phyloP scores from a whole-genome alignment of 108 stramenopile species.

The Nitzschia sp. region DNA sequence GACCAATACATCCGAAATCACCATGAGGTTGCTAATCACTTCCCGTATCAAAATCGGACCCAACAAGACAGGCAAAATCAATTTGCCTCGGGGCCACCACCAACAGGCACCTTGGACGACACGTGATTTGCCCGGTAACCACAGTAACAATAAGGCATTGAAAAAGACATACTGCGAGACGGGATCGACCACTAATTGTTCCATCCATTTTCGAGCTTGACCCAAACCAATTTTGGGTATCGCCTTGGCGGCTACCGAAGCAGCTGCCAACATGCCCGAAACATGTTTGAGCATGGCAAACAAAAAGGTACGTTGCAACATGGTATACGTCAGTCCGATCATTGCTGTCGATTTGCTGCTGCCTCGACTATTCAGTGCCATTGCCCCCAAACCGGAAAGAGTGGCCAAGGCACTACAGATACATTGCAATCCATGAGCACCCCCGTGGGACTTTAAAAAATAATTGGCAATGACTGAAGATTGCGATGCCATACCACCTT shows the following conservation, averaged over 20 bases:
- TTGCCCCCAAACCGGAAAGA: conserved; percentile 41
- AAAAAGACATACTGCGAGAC: conserved; percentile 85
- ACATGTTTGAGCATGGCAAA: conserved; percentile 79
- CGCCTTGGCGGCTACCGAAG: conserved; percentile 53
- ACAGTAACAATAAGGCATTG: conserved; percentile 64
- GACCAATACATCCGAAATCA: conserved; percentile 69
- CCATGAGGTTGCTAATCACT: conserved; percentile 57
- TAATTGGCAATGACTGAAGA: conserved; percentile 74
- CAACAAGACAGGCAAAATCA: conserved; percentile 38
- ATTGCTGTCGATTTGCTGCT: background rate
- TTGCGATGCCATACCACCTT: conserved; percentile 51
- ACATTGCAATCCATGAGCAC: conserved; percentile 75
- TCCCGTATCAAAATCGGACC: conserved; percentile 77
- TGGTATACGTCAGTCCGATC: conserved; percentile 1
- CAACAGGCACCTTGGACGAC: conserved; percentile 28
- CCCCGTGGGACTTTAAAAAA: conserved; percentile 82
- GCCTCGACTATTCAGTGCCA: conserved; percentile 26
- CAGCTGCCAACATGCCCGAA: conserved; percentile 64
- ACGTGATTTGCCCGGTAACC: conserved; percentile 48
- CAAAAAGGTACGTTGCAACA: conserved; percentile 67
- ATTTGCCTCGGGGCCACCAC: conserved; percentile 43
- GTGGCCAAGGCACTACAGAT: conserved; percentile 59
- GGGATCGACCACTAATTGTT: conserved; percentile 67
- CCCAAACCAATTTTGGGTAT: conserved; percentile 68
- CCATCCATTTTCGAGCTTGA: conserved; percentile 61